Conservation (phyloP, 2,329 filamentous ascomycete genomes). For the Calonectria leucothoes region DNA sequence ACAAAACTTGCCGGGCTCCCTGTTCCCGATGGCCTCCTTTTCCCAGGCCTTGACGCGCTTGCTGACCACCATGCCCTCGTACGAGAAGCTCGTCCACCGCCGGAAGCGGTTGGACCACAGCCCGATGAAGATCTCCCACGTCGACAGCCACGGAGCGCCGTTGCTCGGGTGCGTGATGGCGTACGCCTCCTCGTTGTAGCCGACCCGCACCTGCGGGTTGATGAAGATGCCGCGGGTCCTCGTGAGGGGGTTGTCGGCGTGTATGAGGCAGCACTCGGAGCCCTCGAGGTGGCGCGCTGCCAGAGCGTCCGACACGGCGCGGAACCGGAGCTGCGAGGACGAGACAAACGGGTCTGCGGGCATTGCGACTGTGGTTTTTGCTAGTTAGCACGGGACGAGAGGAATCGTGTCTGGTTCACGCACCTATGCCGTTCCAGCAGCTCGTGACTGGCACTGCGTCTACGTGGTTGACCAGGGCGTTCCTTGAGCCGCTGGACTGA, state of each 20-base stretch:
- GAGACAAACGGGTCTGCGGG: conserved; percentile 67
- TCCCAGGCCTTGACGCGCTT: conserved; percentile 54
- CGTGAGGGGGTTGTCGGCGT: conserved; percentile 75
- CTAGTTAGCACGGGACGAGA: conserved; percentile 4
- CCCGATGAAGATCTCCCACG: conserved; percentile 61
- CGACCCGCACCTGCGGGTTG: conserved; percentile 77
- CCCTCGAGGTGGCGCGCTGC: conserved; percentile 74
- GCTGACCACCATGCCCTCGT: conserved; percentile 49
- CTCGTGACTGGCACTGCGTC: conserved; percentile 58
- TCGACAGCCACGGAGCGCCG: conserved; percentile 58
- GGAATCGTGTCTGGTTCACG: conserved; percentile 15
- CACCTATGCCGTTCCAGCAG: conserved; percentile 60
- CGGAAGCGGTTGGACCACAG: conserved; percentile 69
- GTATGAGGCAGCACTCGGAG: conserved; percentile 84
- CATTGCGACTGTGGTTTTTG: conserved; percentile 56
- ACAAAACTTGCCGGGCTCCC: conserved; percentile 62
- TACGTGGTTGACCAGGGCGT: conserved; percentile 62
- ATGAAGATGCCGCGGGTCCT: conserved; percentile 68
- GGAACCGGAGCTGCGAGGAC: conserved; percentile 64
- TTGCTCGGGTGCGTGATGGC: conserved; percentile 54
- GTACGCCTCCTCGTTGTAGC: conserved; percentile 68
- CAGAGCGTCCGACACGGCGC: conserved; percentile 72
- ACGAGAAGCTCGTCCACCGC: conserved; percentile 52
- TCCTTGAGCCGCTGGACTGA: conserved; percentile 59
- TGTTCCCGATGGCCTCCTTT: conserved; percentile 46